Base-by-base conservation (phyloP, 805 yeast species). In the Yarrowia alimentaria region DNA sequence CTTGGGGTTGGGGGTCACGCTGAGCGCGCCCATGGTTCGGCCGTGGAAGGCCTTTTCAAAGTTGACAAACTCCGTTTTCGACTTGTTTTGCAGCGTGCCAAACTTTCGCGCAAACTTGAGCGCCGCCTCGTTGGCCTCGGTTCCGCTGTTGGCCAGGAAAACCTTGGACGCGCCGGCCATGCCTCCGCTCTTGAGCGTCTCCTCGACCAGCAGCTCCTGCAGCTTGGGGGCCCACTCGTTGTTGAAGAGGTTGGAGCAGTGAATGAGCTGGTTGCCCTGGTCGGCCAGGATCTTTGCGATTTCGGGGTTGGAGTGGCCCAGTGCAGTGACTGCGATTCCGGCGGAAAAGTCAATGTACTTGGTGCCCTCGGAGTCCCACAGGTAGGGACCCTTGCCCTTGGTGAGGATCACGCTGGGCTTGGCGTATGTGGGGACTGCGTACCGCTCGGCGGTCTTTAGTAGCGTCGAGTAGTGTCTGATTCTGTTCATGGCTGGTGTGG, bases 261-360 rank as follows among this genome's bases (percentile, higher is more conserved):
- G 99, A 53, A 88, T 73, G 58, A 91, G 71, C 8, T 81, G 80
- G 24, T 65, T 64, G 1, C 89, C 79, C 68, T 93, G 99, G 33
- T 84, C 83, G 53, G 68, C 66, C 55, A 89, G 64, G 54, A 93
- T 78, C 51, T 83, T 70, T 6, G 95, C 77, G 28, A 93, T 76
- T 55, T 80, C 83, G 4, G 81, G 79, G 59, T 93, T 77, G 19
- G 89, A 72, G 63, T 93, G 98, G 2, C 99, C 99, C 56, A 93
- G 71, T 1, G 86, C 83, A n/a, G 96, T 91, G 12, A 93, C 99
- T 1, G 99, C 98, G 58, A 93, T 91, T 49, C 99, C 99, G 1
- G 97, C 89, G 1, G 91, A 82, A 68, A 93, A 91, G 64, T 93
- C 99, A 45, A 93, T 74, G 62, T 83, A 93, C 63, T 83, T 76